These are phyloP conservation scores for Podaxis sp. DNA, from an alignment of 768 basidiomycete genomes.

Conservation along the genomic window DNA sequence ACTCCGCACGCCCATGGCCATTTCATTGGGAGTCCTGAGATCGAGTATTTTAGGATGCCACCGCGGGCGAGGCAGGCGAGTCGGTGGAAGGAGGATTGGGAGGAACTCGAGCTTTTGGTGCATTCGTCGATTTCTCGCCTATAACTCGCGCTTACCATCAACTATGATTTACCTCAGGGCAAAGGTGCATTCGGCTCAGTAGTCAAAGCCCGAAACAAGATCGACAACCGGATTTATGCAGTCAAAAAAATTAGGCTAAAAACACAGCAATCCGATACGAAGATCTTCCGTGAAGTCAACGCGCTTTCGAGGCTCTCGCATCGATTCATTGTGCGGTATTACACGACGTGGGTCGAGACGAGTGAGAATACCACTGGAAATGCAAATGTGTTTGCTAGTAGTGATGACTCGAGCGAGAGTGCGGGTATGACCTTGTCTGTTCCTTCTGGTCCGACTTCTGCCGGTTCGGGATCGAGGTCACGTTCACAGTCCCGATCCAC, in stretches of 20 bases:
- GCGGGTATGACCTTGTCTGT: constrained; percentile 52
- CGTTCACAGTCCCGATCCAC: background rate
- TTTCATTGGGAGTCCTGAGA: constrained; percentile 58
- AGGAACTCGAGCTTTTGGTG: constrained; percentile 85
- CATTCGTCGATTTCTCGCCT: constrained; percentile 16
- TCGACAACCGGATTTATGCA: constrained; percentile 86
- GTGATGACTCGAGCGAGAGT: constrained; percentile 46
- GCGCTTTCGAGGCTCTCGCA: constrained; percentile 87
- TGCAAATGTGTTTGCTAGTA: constrained; percentile 31
- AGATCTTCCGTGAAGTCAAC: constrained; percentile 90
- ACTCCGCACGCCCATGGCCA: constrained; percentile 19
- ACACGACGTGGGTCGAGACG: constrained; percentile 87
- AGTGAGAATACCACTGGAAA: constrained; percentile 37
- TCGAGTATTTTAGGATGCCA: constrained; percentile 57
- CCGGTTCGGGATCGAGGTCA: background rate
- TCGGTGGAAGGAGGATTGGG: constrained; percentile 93
- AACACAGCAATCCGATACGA: constrained; percentile 75
- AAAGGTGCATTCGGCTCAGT: constrained; percentile 93
- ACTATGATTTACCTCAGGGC: constrained; percentile 46
- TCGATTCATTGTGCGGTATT: constrained; percentile 89
- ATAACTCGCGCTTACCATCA: background rate
- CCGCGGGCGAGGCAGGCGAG: constrained; percentile 54
- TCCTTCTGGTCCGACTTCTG: background rate
- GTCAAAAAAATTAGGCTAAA: constrained; percentile 90
- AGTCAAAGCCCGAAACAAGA: constrained; percentile 88